Evolutionary conservation across 1,284 basidiomycete genomes (phyloP).

Genomic region (Ustilago shanxiensis): DNA sequence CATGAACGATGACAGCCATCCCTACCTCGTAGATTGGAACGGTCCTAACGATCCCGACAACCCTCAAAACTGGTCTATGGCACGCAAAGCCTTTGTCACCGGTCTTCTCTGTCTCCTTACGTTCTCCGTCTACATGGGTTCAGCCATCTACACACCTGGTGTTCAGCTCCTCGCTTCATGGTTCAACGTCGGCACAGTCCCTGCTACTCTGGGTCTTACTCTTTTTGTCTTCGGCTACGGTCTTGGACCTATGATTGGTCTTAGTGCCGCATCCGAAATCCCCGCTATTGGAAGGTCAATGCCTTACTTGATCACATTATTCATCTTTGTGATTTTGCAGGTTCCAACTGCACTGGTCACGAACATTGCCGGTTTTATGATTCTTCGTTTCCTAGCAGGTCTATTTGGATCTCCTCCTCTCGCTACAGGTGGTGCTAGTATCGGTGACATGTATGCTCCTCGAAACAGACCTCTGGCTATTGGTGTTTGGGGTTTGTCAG

Average conservation of each 20-base stretch:
- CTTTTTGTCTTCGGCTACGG: conserved; percentile 61
- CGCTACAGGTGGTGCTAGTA: conserved; percentile 60
- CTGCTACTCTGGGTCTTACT: conserved; percentile 48
- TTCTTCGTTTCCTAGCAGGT: conserved; percentile 59
- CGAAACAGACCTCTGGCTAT: conserved; percentile 39
- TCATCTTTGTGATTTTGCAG: conserved; percentile 55
- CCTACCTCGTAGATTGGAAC: conserved; percentile 72
- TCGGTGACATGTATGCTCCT: conserved; percentile 50
- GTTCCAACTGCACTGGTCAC: conserved; percentile 45
- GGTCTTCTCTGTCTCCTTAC: conserved; percentile 65
- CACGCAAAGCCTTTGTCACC: conserved; percentile 65
- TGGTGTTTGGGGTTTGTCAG: conserved; percentile 54
- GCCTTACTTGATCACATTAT: conserved; percentile 52
- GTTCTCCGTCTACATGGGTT: conserved; percentile 76
- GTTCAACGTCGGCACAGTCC: conserved; percentile 30
- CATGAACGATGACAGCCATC: conserved; percentile 48
- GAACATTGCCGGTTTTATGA: conserved; percentile 51
- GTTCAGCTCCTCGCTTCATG: conserved; percentile 71
- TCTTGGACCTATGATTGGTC: conserved; percentile 62
- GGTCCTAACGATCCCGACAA: conserved; percentile 66
- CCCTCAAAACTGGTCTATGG: conserved; percentile 67
- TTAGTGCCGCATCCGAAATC: conserved; percentile 69
- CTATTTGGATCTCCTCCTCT: conserved; percentile 59
- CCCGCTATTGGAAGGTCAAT: conserved; percentile 58
- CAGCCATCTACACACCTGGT: conserved; percentile 75